A percentile compares a stretch with the other conserved stretches of the same genome.
Evolutionary conservation across 306 rosid species (phyloP).

Genomic region (Benincasa hispida): DNA sequence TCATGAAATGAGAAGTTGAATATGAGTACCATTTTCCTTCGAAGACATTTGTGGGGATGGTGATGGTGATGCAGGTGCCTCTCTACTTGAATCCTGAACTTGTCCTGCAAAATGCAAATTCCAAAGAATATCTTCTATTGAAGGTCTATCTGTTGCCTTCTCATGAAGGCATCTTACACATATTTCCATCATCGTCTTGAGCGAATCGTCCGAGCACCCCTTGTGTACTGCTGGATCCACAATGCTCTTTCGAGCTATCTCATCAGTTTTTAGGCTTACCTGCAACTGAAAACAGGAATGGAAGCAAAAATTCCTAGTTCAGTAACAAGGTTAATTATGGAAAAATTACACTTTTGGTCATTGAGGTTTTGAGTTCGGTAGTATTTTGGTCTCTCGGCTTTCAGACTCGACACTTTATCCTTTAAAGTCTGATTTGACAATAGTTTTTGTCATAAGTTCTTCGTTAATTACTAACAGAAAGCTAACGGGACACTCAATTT

Average conservation of each 20-base stretch:
- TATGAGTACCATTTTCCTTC: background rate
- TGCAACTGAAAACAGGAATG: conserved; percentile 37
- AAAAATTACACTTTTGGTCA: too few species aligned
- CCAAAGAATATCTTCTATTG: conserved; percentile 89
- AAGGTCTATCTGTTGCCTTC: conserved; percentile 52
- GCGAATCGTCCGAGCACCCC: conserved; percentile 66
- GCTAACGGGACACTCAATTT: too few species aligned
- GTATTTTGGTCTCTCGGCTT: too few species aligned
- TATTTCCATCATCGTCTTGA: conserved; percentile 78
- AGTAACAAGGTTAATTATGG: background rate
- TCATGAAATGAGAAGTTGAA: background rate
- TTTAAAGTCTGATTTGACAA: too few species aligned
- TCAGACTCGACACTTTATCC: too few species aligned
- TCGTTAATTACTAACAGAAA: too few species aligned
- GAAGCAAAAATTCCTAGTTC: conserved; percentile 4
- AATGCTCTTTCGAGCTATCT: conserved; percentile 60
- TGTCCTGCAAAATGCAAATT: conserved; percentile 90
- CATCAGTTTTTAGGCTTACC: conserved; percentile 64
- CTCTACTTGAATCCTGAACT: conserved; percentile 56
- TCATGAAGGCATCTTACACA: conserved; percentile 62
- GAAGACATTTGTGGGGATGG: conserved; percentile 6
- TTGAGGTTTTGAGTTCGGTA: too few species aligned
- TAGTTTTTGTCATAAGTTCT: too few species aligned
- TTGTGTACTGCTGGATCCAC: conserved; percentile 66
- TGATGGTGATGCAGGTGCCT: background rate